Base-by-base conservation (phyloP, 1,284 basidiomycete genomes). In the Tilletia indica region DNA sequence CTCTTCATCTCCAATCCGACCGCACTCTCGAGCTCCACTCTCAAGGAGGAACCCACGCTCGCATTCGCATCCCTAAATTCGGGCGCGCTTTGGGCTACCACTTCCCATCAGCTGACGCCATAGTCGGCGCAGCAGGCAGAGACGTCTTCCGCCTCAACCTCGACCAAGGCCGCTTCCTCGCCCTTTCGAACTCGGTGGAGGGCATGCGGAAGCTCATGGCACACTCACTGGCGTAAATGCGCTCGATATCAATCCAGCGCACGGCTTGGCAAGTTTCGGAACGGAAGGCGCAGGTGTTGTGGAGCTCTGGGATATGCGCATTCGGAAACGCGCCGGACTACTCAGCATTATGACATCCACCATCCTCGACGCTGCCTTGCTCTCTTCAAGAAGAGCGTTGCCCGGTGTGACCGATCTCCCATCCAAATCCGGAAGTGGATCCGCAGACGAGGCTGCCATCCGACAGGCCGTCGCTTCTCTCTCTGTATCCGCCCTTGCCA, bases 281-380 rank as follows among this genome's bases (percentile, higher is more conserved):
- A 87, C 92, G 0, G 93, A 96, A 73, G 80, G 79, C 21, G 89
- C 89, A 72, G 92, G 93, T 9, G 90, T 91, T 0, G 92, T 95
- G 58, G 94, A 98, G 83, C 93, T 99, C 81, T 99, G 95, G 94
- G 97, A 99, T 85, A 92, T 91, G 0, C 88, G 96, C 58, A 93
- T 93, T 56, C 87, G 95, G n/a, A 86, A 85, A 0, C 86, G 89
- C 54, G 92, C 93, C 0, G 93, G 93, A 0, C 86, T 89, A 2
- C 86, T 99, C n/a, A 86, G 87, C n/a, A 85, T 97, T 21, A 94
- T 94, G 0, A 86, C 87, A 25, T 86, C 88, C 67, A 78, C 78
- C 54, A 76, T 83, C 0, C 70, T 83, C 58, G 80, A 84, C 39
- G 75, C 82, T 3, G 78, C 82, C 5, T 68, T 82, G 63, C 58